phyloP scores from a whole-genome alignment of 164 flowering plant genomes.

The Taxillus chinensis region DNA sequence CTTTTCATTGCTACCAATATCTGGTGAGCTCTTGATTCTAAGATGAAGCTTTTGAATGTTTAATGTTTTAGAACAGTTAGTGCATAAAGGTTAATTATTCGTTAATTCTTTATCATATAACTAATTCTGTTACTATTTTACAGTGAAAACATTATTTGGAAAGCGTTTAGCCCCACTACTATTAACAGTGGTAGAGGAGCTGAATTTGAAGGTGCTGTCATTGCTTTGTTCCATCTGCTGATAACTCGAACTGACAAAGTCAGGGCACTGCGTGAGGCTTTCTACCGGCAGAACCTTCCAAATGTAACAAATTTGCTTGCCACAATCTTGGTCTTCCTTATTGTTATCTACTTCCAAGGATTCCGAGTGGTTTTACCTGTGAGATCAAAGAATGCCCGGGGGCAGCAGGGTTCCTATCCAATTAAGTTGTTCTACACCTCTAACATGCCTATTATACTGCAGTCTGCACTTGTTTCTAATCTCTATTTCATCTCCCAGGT shows the following conservation, averaged over 20 bases:
- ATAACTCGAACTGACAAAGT: constrained; percentile 38
- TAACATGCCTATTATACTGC: constrained; percentile 53
- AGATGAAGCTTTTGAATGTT: background rate
- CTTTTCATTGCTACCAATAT: constrained; percentile 45
- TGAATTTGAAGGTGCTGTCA: constrained; percentile 46
- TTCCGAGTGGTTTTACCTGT: constrained; percentile 51
- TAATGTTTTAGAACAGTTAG: too few species aligned
- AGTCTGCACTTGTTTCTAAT: constrained; percentile 50
- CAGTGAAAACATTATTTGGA: constrained; percentile 48
- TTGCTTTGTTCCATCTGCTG: constrained; percentile 35
- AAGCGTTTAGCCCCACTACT: constrained; percentile 47
- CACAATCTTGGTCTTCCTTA: constrained; percentile 34
- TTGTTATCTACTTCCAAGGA: constrained; percentile 47
- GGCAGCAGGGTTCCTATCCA: constrained; percentile 52
- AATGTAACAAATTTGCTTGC: constrained; percentile 39
- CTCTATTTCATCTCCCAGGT: constrained; percentile 55
- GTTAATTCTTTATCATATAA: background rate
- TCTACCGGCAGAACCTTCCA: constrained; percentile 40
- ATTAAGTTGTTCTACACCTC: constrained; percentile 55
- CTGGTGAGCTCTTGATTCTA: constrained; percentile 18
- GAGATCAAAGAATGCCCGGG: constrained; percentile 44
- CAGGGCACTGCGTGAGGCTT: constrained; percentile 39
- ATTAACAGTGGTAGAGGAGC: constrained; percentile 42
- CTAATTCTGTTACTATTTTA: background rate
- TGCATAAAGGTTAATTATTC: too few species aligned